phyloP scores from a whole-genome alignment of 2,329 filamentous ascomycete species.

The Sphaerostilbella broomeana region DNA sequence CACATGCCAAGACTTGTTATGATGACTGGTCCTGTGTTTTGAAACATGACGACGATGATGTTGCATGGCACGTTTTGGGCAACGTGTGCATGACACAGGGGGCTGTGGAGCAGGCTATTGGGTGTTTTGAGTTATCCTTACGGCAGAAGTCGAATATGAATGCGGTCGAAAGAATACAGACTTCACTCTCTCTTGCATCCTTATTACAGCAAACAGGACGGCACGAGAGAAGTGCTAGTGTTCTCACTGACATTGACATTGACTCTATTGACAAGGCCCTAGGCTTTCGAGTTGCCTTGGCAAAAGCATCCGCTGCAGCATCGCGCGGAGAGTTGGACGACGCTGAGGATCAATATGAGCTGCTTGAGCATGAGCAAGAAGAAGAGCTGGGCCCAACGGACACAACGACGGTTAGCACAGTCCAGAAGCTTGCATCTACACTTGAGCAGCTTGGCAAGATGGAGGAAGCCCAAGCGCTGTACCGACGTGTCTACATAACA shows the following conservation, averaged over 20 bases:
- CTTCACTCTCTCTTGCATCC: constrained; percentile 18
- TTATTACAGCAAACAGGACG: constrained; percentile 18
- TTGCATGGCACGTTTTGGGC: constrained; percentile 33
- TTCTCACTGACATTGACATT: constrained; percentile 18
- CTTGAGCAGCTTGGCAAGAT: constrained; percentile 18
- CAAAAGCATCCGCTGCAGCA: constrained; percentile 19
- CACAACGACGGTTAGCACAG: constrained; percentile 19
- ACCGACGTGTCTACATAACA: constrained; percentile 21
- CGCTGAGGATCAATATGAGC: constrained; percentile 18
- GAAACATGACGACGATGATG: constrained; percentile 24
- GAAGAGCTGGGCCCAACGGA: constrained; percentile 19
- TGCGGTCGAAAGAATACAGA: constrained; percentile 18
- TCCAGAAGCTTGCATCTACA: constrained; percentile 21
- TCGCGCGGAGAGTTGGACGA: constrained; percentile 17
- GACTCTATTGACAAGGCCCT: constrained; percentile 19
- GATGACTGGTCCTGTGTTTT: constrained; percentile 20
- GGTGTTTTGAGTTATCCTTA: constrained; percentile 22
- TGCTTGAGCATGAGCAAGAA: constrained; percentile 20
- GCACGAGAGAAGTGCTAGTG: constrained; percentile 15
- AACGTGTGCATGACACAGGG: constrained; percentile 24
- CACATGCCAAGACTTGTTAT: constrained; percentile 22
- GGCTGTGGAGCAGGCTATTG: constrained; percentile 19
- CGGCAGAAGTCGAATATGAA: constrained; percentile 13
- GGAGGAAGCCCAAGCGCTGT: constrained; percentile 21
- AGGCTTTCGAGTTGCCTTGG: constrained; percentile 20